A percentile compares a stretch with the other conserved stretches of the same genome.
Conservation (phyloP, 208 protist species). For the Wallacemonas sp. region DNA sequence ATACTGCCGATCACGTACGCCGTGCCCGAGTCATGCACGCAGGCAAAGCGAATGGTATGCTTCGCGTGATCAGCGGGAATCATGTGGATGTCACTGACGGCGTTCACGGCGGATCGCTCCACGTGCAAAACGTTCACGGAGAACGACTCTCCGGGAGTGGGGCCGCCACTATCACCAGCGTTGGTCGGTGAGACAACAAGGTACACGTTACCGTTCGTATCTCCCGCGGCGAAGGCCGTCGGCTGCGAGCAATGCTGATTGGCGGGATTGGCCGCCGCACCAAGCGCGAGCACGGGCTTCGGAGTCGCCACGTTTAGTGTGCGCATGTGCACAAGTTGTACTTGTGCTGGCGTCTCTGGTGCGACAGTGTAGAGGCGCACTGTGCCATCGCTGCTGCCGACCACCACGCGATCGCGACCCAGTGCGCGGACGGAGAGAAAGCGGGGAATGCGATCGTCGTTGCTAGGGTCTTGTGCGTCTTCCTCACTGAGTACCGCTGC, state of each 20-base stretch:
- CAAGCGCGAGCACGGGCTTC: constrained; percentile 64
- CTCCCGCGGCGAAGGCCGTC: constrained; percentile 52
- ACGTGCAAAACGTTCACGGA: not conserved
- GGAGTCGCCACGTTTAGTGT: not conserved
- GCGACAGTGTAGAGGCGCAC: constrained; percentile 16
- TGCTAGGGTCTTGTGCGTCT: not conserved
- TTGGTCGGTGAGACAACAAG: no score
- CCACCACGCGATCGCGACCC: constrained; percentile 23
- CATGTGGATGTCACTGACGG: constrained; percentile 31
- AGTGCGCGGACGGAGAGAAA: constrained; percentile 55
- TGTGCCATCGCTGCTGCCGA: constrained; percentile 70
- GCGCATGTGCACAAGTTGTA: not conserved
- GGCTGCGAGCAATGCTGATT: no score
- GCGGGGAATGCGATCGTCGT: constrained; percentile 40
- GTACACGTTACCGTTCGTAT: constrained; percentile 62
- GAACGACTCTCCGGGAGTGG: no score
- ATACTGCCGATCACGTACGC: constrained; percentile 22
- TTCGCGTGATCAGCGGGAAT: not conserved
- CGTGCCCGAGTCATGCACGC: constrained; percentile 47
- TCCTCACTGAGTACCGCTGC: constrained; percentile 5
- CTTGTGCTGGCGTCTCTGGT: not conserved
- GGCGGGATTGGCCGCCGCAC: no score
- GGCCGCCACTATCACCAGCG: no score
- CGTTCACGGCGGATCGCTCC: constrained; percentile 55
- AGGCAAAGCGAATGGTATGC: constrained; percentile 10